phyloP scores from a whole-genome alignment of 805 yeast species.

The Sugiyamaella boreocaroliniensis region DNA sequence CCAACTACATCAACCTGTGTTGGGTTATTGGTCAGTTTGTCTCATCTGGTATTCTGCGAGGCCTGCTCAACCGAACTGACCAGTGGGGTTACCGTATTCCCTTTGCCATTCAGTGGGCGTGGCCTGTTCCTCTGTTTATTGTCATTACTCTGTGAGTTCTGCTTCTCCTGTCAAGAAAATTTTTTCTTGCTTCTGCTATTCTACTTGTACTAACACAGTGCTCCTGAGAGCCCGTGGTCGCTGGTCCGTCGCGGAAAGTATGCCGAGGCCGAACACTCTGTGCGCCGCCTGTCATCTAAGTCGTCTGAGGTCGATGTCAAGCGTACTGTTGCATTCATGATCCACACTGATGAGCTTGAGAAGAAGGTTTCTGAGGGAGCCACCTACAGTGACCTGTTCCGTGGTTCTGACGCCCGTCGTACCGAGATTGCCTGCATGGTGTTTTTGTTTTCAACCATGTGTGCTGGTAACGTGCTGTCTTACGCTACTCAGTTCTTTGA shows the following conservation, averaged over 20 bases:
- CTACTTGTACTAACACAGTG: constrained; percentile 20
- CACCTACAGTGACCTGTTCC: constrained; percentile 12
- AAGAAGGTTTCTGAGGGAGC: constrained; percentile 7
- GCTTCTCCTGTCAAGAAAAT: constrained; percentile 29
- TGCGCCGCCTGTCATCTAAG: constrained; percentile 29
- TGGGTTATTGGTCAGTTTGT: constrained; percentile 54
- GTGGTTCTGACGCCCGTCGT: constrained; percentile 13
- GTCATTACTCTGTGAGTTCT: constrained; percentile 36
- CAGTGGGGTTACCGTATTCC: constrained; percentile 45
- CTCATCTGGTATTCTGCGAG: constrained; percentile 45
- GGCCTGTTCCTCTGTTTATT: constrained; percentile 37
- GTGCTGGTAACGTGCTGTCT: constrained; percentile 26
- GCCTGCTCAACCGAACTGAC: constrained; percentile 20
- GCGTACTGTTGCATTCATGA: constrained; percentile 15
- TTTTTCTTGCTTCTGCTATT: constrained; percentile 25
- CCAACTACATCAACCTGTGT: constrained; percentile 45
- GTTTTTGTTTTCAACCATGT: constrained; percentile 41
- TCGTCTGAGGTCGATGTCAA: constrained; percentile 15
- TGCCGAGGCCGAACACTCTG: constrained; percentile 39
- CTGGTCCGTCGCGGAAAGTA: constrained; percentile 37
- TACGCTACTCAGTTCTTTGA: constrained; percentile 44
- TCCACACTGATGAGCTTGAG: constrained; percentile 33
- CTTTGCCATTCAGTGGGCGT: constrained; percentile 53
- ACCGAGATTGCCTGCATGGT: constrained; percentile 37
- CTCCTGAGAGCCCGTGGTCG: constrained; percentile 55